These are phyloP conservation scores for Aspergillus brunneoviolaceus DNA, from an alignment of 2,329 filamentous ascomycete genomes.

Conservation along the genomic window DNA sequence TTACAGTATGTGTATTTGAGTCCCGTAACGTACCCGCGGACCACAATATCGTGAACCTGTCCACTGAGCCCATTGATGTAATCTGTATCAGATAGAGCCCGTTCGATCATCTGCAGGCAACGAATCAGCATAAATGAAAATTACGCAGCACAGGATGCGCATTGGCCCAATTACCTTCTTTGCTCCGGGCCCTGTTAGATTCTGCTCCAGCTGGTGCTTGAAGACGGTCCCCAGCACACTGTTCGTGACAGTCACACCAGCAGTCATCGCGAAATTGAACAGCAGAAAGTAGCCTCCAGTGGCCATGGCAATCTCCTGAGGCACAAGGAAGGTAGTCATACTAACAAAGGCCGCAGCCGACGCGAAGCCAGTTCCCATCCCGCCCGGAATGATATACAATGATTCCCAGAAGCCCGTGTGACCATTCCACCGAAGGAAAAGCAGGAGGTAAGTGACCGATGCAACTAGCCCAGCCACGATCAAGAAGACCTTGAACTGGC, in stretches of 20 bases:
- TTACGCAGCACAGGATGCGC: background rate
- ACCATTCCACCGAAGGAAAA: constrained; percentile 60
- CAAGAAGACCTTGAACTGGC: constrained; percentile 58
- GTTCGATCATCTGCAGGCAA: constrained; percentile 8
- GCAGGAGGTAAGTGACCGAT: constrained; percentile 52
- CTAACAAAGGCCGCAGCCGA: constrained; percentile 51
- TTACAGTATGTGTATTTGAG: constrained; percentile 14
- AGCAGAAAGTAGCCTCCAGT: constrained; percentile 50
- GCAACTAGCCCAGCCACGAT: constrained; percentile 53
- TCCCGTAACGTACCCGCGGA: constrained; percentile 12
- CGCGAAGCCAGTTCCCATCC: constrained; percentile 52
- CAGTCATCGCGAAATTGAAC: constrained; percentile 44
- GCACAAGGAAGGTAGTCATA: constrained; percentile 49
- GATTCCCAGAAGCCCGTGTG: constrained; percentile 57
- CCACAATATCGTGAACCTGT: constrained; percentile 9
- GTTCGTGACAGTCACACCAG: constrained; percentile 41
- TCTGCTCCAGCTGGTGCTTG: constrained; percentile 28
- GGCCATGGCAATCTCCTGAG: constrained; percentile 51
- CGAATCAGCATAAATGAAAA: background rate
- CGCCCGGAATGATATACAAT: constrained; percentile 60
- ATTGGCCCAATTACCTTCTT: constrained; percentile 17
- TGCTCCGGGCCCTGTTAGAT: constrained; percentile 30
- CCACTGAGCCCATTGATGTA: constrained; percentile 12
- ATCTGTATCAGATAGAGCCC: constrained; percentile 11
- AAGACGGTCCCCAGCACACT: constrained; percentile 40